phyloP scores from a whole-genome alignment of 2,329 filamentous ascomycete species.

The Moelleriella libera region DNA sequence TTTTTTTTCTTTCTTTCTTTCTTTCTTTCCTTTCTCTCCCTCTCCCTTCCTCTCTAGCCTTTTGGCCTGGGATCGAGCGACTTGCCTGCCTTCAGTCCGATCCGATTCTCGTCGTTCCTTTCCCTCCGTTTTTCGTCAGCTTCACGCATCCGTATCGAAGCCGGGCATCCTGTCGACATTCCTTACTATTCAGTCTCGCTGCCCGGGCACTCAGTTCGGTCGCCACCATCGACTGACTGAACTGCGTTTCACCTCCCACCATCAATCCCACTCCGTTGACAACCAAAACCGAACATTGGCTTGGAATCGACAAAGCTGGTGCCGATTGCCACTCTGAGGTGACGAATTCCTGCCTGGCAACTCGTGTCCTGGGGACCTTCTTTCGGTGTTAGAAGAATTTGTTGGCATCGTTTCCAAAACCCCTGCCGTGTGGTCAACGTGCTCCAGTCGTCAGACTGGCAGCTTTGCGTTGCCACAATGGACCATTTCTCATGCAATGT shows the following conservation, averaged over 20 bases:
- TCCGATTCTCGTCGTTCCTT: background rate
- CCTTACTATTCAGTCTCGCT: too few relatives aligned
- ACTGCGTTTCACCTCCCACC: background rate
- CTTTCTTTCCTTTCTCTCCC: background rate
- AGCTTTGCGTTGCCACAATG: conserved; percentile 41
- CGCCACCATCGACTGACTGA: background rate
- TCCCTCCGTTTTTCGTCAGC: background rate
- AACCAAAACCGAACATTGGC: background rate
- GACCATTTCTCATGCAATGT: conserved; percentile 43
- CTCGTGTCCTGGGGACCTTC: background rate
- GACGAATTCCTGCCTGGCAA: background rate
- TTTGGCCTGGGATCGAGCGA: background rate
- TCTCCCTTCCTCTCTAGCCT: background rate
- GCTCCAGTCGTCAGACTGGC: conserved; percentile 48
- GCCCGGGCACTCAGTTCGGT: background rate
- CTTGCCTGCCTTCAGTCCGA: background rate
- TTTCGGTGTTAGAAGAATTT: background rate
- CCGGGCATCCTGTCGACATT: background rate
- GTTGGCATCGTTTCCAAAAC: conserved; percentile 1
- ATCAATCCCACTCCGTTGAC: background rate
- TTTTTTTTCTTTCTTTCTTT: background rate
- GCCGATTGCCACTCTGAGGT: background rate
- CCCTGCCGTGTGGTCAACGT: conserved; percentile 32
- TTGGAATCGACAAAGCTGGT: background rate
- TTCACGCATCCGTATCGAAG: background rate